Conservation (phyloP, 176 grass and related monocot species). For the Cenchrus americanus region DNA sequence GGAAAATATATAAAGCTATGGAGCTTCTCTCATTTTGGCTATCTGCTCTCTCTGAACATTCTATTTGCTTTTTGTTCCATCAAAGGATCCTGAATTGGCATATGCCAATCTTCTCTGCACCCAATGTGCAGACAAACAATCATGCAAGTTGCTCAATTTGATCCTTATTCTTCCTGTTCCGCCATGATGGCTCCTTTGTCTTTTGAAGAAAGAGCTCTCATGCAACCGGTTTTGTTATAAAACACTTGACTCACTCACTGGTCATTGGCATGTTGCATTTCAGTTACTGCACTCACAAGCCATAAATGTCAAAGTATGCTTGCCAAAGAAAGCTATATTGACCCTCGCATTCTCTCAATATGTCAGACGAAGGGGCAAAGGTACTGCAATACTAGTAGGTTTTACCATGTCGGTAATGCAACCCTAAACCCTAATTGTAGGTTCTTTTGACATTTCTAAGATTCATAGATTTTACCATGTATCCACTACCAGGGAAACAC, state of each 20-base stretch:
- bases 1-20: background rate
- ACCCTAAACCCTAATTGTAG: too few species aligned
- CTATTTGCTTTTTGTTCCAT: slow-evolving; percentile 30
- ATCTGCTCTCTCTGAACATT: background rate
- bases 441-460: too few species aligned
- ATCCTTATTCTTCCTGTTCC: slow-evolving; percentile 17
- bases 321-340: background rate
- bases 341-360: background rate
- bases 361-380: background rate
- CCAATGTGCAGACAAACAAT: slow-evolving; percentile 29
- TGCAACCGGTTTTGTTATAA: background rate
- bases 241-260: background rate
- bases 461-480: too few species aligned
- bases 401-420: too few species aligned
- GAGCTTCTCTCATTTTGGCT: background rate
- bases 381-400: background rate
- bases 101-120: slow-evolving; percentile 21
- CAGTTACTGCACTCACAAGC: background rate
- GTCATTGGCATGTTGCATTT: background rate
- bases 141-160: slow-evolving; percentile 22
- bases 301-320: background rate
- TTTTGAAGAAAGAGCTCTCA: background rate
- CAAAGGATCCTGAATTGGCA: slow-evolving; percentile 31
- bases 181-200: slow-evolving; percentile 25
- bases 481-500: too few species aligned